Conservation (phyloP, 2,329 filamentous ascomycete species). For the Emericellopsis atlantica region DNA sequence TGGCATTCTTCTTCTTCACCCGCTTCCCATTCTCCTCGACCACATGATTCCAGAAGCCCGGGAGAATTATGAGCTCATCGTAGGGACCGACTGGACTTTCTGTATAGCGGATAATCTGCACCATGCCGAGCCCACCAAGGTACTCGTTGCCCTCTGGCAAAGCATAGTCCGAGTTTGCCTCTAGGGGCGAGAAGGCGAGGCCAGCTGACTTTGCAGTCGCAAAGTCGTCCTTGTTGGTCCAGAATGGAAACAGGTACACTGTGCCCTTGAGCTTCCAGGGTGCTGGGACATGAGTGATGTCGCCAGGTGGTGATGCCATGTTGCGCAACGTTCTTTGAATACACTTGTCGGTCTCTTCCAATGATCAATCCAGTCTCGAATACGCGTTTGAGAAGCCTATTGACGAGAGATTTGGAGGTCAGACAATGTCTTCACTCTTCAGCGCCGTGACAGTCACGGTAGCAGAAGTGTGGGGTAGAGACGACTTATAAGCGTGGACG, state of each 20-base stretch:
- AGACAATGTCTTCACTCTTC: too few relatives aligned
- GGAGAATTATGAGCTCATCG: constrained; percentile 36
- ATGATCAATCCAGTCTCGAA: too few relatives aligned
- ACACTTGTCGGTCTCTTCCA: background rate
- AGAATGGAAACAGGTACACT: constrained; percentile 6
- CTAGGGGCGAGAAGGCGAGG: constrained; percentile 32
- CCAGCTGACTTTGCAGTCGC: constrained; percentile 8
- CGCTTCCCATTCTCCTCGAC: constrained; percentile 2
- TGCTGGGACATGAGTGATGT: constrained; percentile 4
- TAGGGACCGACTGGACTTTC: constrained; percentile 39
- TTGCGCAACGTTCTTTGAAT: background rate
- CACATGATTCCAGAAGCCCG: constrained; percentile 27
- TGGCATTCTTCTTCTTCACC: constrained; percentile 18
- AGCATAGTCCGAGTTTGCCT: constrained; percentile 26
- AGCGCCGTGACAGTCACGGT: too few relatives aligned
- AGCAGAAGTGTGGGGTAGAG: too few relatives aligned
- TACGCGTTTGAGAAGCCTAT: too few relatives aligned
- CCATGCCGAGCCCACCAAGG: constrained; percentile 30
- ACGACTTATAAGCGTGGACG: too few relatives aligned
- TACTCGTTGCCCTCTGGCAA: constrained; percentile 17
- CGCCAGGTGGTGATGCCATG: background rate
- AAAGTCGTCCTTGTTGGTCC: constrained; percentile 6
- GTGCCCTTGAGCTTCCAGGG: constrained; percentile 8
- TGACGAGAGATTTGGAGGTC: too few relatives aligned
- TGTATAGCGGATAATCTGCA: constrained; percentile 37